Evolutionary conservation across 306 rosid species (phyloP).

Genomic region (Abrus pulchellus): DNA sequence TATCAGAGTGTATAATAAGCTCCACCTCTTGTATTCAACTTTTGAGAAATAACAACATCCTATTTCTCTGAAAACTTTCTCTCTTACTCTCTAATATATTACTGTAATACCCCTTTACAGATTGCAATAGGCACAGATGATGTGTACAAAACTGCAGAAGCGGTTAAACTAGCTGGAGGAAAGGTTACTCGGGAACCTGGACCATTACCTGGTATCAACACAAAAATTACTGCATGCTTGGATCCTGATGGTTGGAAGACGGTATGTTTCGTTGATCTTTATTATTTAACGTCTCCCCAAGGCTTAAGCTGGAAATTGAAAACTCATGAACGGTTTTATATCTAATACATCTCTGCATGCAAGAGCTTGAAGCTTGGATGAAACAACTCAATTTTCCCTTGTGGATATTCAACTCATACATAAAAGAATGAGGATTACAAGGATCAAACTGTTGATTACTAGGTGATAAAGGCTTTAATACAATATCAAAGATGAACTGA

Average conservation of each 20-base stretch:
- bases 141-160: conserved; percentile 95
- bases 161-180: conserved; percentile 80
- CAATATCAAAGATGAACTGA: not conserved
- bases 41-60: conserved; percentile 11
- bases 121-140: conserved; percentile 96
- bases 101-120: conserved; percentile 51
- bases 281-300: conserved; percentile 32
- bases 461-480: not conserved
- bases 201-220: conserved; percentile 93
- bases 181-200: conserved; percentile 97
- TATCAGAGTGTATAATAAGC: not conserved
- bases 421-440: conserved; percentile 11
- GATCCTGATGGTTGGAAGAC: conserved; percentile 99
- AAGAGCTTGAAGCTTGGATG: conserved; percentile 19
- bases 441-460: conserved; percentile 6
- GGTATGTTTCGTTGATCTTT: conserved; percentile 63
- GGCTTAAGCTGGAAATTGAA: conserved; percentile 17
- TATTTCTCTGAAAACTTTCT: not conserved
- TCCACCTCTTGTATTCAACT: conserved; percentile 8
- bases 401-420: conserved; percentile 2
- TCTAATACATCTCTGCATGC: conserved; percentile 28
- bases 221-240: conserved; percentile 96
- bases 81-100: not conserved
- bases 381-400: not conserved
- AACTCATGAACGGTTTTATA: conserved; percentile 36